Evolutionary conservation across 192 early-diverging fungal species (phyloP).

Genomic region (Backusella parvicylindrica): DNA sequence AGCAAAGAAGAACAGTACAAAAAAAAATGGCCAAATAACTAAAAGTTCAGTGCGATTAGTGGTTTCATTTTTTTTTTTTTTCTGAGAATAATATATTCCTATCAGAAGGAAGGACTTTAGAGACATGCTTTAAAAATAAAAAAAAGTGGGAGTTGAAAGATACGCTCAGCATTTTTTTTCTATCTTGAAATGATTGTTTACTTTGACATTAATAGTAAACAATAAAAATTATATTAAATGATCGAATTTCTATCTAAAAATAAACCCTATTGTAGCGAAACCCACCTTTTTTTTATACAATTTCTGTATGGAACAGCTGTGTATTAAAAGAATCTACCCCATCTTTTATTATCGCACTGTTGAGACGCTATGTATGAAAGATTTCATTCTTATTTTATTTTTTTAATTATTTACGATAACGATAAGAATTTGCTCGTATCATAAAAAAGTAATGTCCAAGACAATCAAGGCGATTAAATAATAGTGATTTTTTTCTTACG

Average conservation of each 20-base stretch:
- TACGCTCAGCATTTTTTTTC: not conserved
- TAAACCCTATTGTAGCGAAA: not conserved
- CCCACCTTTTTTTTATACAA: not conserved
- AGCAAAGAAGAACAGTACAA: too few species aligned
- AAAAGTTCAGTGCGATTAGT: not conserved
- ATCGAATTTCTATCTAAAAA: not conserved
- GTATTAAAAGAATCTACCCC: not conserved
- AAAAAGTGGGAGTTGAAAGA: not conserved
- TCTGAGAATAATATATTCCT: not conserved
- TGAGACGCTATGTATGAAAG: too few species aligned
- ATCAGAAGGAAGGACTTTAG: not conserved
- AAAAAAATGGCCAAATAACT: too few species aligned
- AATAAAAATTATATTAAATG: not conserved
- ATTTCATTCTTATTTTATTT: too few species aligned
- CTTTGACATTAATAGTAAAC: not conserved
- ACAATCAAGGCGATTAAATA: not conserved
- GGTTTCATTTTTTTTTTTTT: conserved; percentile 1
- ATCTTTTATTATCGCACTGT: not conserved
- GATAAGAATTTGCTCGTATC: not conserved
- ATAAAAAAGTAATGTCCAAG: not conserved
- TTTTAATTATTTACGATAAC: not conserved
- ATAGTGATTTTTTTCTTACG: not conserved
- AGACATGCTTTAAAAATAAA: not conserved
- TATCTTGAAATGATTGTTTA: too few species aligned
- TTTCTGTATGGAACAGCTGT: not conserved